phyloP scores from a whole-genome alignment of 768 basidiomycete genomes.

The Leccinum incarnatum region DNA sequence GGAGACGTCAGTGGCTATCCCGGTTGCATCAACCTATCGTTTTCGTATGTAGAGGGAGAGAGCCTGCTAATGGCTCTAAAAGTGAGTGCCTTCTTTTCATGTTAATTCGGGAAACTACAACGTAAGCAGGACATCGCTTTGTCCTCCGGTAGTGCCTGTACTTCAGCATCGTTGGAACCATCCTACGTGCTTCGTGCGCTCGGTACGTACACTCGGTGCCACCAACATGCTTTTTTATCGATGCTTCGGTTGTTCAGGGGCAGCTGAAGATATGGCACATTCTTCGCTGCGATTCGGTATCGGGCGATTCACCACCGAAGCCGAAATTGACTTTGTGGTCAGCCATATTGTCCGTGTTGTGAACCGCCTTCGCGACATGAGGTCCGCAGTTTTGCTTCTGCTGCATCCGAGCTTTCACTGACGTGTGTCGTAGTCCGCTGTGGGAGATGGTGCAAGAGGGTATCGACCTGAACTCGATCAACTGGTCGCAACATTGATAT shows the following conservation, averaged over 20 bases:
- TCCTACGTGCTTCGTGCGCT: conserved; percentile 97
- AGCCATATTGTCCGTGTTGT: conserved; percentile 87
- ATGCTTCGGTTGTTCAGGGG: conserved; percentile 45
- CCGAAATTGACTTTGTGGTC: conserved; percentile 93
- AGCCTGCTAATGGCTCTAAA: conserved; percentile 97
- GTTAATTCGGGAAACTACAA: neutral
- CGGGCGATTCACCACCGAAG: conserved; percentile 96
- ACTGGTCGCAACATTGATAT: conserved; percentile 75
- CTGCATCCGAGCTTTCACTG: conserved; percentile 4
- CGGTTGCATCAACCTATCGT: conserved; percentile 94
- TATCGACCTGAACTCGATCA: conserved; percentile 91
- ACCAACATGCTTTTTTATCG: neutral
- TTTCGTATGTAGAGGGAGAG: conserved; percentile 97
- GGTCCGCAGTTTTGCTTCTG: conserved; percentile 40
- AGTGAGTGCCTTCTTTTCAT: conserved; percentile 40
- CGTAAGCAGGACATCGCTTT: conserved; percentile 81
- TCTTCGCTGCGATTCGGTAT: conserved; percentile 97
- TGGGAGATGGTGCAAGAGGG: conserved; percentile 99
- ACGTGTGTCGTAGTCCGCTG: conserved; percentile 58
- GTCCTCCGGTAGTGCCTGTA: conserved; percentile 97
- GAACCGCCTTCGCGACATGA: conserved; percentile 88
- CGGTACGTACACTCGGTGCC: conserved; percentile 43
- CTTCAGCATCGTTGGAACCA: conserved; percentile 96
- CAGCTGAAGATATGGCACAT: conserved; percentile 99
- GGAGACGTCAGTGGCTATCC: conserved; percentile 91